Evolutionary conservation across 257 asterid genomes (phyloP).

Genomic region (Lantana camara): DNA sequence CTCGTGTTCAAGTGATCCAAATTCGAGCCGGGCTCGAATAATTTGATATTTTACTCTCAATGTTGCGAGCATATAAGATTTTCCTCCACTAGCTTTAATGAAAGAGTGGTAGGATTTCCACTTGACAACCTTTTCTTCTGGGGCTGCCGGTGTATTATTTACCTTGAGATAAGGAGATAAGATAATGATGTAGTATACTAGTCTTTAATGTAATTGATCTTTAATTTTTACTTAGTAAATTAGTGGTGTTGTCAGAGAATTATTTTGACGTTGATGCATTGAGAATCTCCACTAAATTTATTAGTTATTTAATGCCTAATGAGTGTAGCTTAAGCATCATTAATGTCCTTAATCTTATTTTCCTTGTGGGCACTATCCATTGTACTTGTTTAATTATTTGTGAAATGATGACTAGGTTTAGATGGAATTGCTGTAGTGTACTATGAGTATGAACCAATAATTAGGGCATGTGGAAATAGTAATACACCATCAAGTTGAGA

Average conservation of each 20-base stretch:
- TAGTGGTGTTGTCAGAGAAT: neutral
- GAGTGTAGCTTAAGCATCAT: neutral
- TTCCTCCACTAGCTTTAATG: slow-evolving; percentile 1
- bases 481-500: no score
- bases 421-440: neutral
- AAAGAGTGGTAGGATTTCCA: neutral
- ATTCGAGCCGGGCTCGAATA: no score
- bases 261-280: neutral
- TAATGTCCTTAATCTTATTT: neutral
- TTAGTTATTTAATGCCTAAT: neutral
- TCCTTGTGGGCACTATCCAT: neutral
- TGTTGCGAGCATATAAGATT: slow-evolving; percentile 17
- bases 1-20: no score
- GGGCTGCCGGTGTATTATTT: neutral
- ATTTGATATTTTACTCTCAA: no score
- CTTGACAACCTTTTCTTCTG: neutral
- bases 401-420: neutral
- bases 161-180: neutral
- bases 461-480: neutral
- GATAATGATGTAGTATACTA: no score
- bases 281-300: neutral
- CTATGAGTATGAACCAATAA: neutral
- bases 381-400: neutral
- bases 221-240: neutral
- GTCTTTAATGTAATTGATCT: neutral